Conservation (phyloP, 169 alveolate species). For the Ichthyophthirius multifiliis region DNA sequence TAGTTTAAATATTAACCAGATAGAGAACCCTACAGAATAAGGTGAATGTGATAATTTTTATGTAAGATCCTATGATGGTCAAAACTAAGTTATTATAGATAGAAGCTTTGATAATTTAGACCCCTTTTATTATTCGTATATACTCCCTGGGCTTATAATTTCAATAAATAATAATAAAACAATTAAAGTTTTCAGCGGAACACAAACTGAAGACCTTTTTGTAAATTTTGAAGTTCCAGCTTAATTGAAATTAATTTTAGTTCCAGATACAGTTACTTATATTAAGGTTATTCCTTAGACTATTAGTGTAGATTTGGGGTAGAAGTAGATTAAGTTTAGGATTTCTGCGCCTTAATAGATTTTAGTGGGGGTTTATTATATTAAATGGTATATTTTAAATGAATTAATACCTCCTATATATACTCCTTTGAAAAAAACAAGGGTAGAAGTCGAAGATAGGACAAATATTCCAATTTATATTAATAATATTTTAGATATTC, state of each 20-base stretch:
- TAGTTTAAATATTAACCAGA: not conserved
- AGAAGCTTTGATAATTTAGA: not conserved
- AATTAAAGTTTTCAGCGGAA: slow-evolving; percentile 15
- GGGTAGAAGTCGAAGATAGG: not conserved
- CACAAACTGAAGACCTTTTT: not conserved
- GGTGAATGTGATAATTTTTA: not conserved
- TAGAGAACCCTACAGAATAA: not conserved
- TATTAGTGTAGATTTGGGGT: slow-evolving; percentile 7
- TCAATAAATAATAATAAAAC: slow-evolving; percentile 12
- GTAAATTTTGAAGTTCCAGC: slow-evolving; percentile 13
- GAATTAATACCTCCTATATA: slow-evolving; percentile 27
- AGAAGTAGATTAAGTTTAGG: not conserved
- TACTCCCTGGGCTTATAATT: slow-evolving; percentile 29
- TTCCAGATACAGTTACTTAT: not conserved
- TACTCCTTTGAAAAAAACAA: slow-evolving; percentile 25
- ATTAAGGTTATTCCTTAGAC: not conserved
- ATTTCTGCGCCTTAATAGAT: slow-evolving; percentile 20
- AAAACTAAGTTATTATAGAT: not conserved
- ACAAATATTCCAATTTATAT: not conserved
- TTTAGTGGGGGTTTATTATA: not conserved
- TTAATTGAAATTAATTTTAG: slow-evolving; percentile 1
- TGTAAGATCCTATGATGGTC: not conserved
- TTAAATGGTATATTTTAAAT: slow-evolving; percentile 17
- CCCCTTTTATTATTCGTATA: not conserved
- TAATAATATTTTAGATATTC: slow-evolving; percentile 14